Evolutionary conservation across 495 filamentous ascomycete species (phyloP).

Genomic region (Aspergillus sclerotioniger): DNA sequence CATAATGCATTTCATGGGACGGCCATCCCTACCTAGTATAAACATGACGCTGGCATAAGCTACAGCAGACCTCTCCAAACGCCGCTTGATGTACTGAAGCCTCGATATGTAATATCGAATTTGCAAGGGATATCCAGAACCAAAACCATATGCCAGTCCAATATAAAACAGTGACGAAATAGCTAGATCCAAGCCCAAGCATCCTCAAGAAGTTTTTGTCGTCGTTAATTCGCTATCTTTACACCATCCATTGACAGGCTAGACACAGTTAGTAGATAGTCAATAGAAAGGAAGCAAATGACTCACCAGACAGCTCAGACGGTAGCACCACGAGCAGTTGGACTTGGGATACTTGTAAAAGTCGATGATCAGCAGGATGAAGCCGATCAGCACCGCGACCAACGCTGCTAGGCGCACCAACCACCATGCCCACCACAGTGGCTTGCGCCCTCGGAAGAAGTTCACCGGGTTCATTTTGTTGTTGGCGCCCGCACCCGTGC

Average conservation of each 20-base stretch:
- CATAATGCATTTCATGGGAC: conserved; percentile 5
- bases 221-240: conserved; percentile 49
- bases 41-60: background rate
- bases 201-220: background rate
- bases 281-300: background rate
- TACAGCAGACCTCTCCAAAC: conserved; percentile 1
- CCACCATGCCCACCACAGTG: conserved; percentile 98
- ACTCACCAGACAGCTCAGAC: conserved; percentile 88
- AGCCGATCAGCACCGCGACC: conserved; percentile 71
- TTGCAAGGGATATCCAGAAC: conserved; percentile 6
- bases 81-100: background rate
- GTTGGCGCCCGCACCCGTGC: conserved; percentile 37
- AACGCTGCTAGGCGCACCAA: conserved; percentile 77
- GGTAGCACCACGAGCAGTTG: conserved; percentile 86
- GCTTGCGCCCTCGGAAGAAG: conserved; percentile 90
- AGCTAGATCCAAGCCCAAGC: background rate
- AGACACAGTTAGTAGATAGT: conserved; percentile 26
- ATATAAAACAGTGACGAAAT: background rate
- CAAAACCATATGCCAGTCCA: background rate
- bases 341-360: conserved; percentile 78
- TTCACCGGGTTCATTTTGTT: conserved; percentile 52
- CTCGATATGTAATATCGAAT: background rate
- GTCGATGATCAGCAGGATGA: conserved; percentile 81
- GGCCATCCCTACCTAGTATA: background rate
- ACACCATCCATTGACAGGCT: conserved; percentile 80